phyloP scores from a whole-genome alignment of 805 yeast genomes.

The Pachysolen tannophilus region DNA sequence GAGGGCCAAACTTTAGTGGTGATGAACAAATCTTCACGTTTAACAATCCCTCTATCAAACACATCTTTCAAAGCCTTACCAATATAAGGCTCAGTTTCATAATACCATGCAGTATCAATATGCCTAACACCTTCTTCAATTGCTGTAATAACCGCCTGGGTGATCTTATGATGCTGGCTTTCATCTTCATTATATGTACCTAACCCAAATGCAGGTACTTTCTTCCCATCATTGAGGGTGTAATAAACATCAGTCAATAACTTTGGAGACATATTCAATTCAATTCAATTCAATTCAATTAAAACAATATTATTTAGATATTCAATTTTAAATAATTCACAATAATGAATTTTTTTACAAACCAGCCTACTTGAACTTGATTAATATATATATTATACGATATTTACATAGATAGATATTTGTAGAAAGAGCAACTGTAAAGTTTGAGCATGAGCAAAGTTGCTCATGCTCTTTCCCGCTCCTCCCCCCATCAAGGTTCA shows the following conservation, averaged over 20 bases:
- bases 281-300: too few relatives aligned
- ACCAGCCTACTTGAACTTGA: too few relatives aligned
- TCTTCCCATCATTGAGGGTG: conserved; percentile 18
- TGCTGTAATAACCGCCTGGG: conserved; percentile 47
- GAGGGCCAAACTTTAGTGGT: conserved; percentile 63
- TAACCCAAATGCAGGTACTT: conserved; percentile 18
- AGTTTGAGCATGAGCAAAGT: too few relatives aligned
- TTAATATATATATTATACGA: too few relatives aligned
- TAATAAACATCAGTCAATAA: conserved; percentile 8
- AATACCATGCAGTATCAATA: conserved; percentile 44
- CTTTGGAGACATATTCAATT: too few relatives aligned
- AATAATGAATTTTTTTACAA: too few relatives aligned
- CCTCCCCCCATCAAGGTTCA: too few relatives aligned
- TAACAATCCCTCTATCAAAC: conserved; percentile 34
- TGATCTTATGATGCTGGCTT: conserved; percentile 27
- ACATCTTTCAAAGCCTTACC: conserved; percentile 40
- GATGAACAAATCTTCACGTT: conserved; percentile 51
- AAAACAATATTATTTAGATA: too few relatives aligned
- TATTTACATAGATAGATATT: too few relatives aligned
- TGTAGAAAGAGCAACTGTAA: too few relatives aligned
- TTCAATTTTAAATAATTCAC: too few relatives aligned
- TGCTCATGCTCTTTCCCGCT: too few relatives aligned
- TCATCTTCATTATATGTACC: conserved; percentile 28
- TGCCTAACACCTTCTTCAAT: conserved; percentile 42
- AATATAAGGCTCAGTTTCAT: conserved; percentile 33